Evolutionary conservation across 257 asterid species (phyloP).

Genomic region (Solanum neorickii): DNA sequence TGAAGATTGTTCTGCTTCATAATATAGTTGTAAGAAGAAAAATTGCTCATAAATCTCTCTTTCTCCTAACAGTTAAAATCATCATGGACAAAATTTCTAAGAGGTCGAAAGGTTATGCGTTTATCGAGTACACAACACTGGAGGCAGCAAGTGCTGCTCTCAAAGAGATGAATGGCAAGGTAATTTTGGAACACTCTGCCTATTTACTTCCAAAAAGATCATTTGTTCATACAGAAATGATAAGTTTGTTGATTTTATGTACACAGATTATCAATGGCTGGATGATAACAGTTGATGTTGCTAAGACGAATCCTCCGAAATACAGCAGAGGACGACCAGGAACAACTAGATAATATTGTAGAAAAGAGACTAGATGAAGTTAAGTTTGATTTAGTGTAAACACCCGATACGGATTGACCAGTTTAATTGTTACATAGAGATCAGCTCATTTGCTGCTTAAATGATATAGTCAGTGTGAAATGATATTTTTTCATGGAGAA

Average conservation of each 20-base stretch:
- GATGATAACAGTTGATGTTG: slow-evolving; percentile 95
- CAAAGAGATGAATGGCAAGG: slow-evolving; percentile 93
- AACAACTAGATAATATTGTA: slow-evolving; percentile 20
- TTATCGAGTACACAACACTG: slow-evolving; percentile 79
- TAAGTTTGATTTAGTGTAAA: not conserved
- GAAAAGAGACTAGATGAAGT: not conserved
- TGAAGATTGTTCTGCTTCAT: not conserved
- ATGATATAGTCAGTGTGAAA: not conserved
- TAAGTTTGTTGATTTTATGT: not conserved
- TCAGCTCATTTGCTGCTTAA: not conserved
- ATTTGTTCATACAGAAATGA: not conserved
- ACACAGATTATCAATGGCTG: slow-evolving; percentile 93
- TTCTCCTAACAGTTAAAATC: slow-evolving; percentile 53
- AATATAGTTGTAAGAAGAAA: not conserved
- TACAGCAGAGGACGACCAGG: slow-evolving; percentile 38
- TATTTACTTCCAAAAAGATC: not conserved
- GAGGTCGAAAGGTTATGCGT: slow-evolving; percentile 92
- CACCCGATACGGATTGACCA: not conserved
- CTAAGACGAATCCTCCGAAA: slow-evolving; percentile 62
- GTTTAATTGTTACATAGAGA: not conserved
- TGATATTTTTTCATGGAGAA: not conserved
- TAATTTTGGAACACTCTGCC: slow-evolving; percentile 8
- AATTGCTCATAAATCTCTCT: not conserved
- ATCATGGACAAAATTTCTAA: slow-evolving; percentile 97
- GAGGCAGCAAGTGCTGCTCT: slow-evolving; percentile 81